These are phyloP conservation scores for Peniophora sp. DNA, from an alignment of 1,284 basidiomycete species.

Conservation along the genomic window DNA sequence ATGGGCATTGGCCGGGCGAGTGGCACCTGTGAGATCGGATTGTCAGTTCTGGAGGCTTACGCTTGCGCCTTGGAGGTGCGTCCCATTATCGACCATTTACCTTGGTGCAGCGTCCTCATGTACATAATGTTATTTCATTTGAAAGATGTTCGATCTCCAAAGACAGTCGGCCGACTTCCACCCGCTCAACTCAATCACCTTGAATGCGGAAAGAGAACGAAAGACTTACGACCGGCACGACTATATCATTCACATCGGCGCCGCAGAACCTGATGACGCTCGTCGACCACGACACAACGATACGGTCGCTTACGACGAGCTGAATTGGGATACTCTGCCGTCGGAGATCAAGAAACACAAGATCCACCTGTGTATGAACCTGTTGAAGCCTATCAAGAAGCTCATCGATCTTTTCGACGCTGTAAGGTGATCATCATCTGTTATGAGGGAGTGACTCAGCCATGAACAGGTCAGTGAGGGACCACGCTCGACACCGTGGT, in stretches of 20 bases:
- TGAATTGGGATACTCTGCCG: neutral
- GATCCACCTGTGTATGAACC: neutral
- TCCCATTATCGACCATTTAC: neutral
- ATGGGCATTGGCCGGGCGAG: neutral
- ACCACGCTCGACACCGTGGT: neutral
- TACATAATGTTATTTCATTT: neutral
- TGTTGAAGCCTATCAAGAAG: neutral
- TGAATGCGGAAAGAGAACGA: neutral
- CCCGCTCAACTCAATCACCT: neutral
- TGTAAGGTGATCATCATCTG: neutral
- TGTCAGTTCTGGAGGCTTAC: neutral
- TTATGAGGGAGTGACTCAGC: neutral
- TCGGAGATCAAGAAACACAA: neutral
- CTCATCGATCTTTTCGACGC: neutral
- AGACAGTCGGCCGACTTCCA: neutral
- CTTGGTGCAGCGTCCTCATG: neutral
- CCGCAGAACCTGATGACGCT: neutral
- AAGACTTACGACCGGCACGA: neutral
- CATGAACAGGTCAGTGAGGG: neutral
- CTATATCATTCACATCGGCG: neutral
- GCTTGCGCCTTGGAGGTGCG: neutral
- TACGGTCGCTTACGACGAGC: neutral
- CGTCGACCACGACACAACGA: neutral
- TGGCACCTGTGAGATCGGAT: neutral
- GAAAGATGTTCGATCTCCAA: neutral